These are phyloP conservation scores for Pichia cephalocereana DNA, from an alignment of 805 yeast species.

Conservation along the genomic window DNA sequence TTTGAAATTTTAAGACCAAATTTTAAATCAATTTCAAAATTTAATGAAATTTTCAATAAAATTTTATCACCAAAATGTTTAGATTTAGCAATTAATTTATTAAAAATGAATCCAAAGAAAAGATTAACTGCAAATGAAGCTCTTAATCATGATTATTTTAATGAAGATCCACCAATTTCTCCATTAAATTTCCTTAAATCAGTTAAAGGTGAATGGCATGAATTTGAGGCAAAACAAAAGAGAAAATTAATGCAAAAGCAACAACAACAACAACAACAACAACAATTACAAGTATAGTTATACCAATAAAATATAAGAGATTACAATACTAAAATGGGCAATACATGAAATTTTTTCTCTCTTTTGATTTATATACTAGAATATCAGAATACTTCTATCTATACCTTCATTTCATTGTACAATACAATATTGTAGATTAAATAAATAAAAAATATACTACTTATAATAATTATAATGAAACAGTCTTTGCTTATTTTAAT, in stretches of 20 bases:
- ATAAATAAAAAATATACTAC: no score
- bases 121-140: conserved; percentile 68
- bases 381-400: not conserved
- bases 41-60: conserved; percentile 33
- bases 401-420: not conserved
- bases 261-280: conserved; percentile 32
- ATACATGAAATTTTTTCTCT: not conserved
- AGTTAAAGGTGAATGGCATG: conserved; percentile 91
- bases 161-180: conserved; percentile 56
- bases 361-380: no score
- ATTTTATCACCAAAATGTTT: conserved; percentile 44
- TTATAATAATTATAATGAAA: not conserved
- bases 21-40: conserved; percentile 27
- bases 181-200: conserved; percentile 45
- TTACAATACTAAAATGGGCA: no score
- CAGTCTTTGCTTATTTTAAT: not conserved
- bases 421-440: not conserved
- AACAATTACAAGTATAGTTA: conserved; percentile 29
- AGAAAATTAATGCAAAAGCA: conserved; percentile 32
- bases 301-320: no score
- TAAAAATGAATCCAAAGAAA: conserved; percentile 57
- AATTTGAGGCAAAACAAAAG: conserved; percentile 83
- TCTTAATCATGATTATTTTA: conserved; percentile 60
- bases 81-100: conserved; percentile 54
- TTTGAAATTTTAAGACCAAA: conserved; percentile 72